Base-by-base conservation (phyloP, 371 early-diverging fungal genomes). In the Syncephalis fuscata region DNA sequence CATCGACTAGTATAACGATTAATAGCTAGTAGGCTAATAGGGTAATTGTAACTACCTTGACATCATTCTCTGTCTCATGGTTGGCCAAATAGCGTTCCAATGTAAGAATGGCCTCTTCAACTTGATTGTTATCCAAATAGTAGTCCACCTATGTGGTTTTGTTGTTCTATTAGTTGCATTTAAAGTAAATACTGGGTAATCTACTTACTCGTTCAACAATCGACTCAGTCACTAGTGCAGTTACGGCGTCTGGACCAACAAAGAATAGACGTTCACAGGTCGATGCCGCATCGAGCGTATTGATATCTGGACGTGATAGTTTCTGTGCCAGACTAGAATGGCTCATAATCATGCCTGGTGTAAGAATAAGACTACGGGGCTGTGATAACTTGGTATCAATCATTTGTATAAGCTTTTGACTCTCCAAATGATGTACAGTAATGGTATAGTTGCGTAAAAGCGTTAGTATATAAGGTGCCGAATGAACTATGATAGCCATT, bases 391-490 rank as follows among this genome's bases (percentile, higher is more conserved):
- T 32, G 4, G 84, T 50, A 0, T 51, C 50, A 9, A 85, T 63
- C 0, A 65, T 66, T 48, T 84, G 82, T 1, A 85, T 57, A 5
- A 66, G 60, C 24, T 61, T 54, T 50, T 85, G 87, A 48, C 76
- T 71, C 42, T 75, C 46, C 11, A 85, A 63, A 51, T 85, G 81
- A 60, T 89, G 89, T 8, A 89, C 63, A 52, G 84, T 78, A 15
- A 89, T 66, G 0, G 69, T 64, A 24, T 77, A 65, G 49, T 77
- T 82, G 7, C 68, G 58, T 24, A 89, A 64, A 1, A 88, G 62
- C 1, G 87, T 76, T 5, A 76, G 65, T 0, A 80, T 74, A 48
- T 84, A 85, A 0, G 89, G 89, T 45, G 66, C n/a, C n/a, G n/a
- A n/a, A n/a, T n/a, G n/a, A n/a, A n/a, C n/a, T n/a, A n/a, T n/a